These are phyloP conservation scores for Teratosphaeriaceae sp. DNA, from an alignment of 2,329 filamentous ascomycete species.

Conservation along the genomic window DNA sequence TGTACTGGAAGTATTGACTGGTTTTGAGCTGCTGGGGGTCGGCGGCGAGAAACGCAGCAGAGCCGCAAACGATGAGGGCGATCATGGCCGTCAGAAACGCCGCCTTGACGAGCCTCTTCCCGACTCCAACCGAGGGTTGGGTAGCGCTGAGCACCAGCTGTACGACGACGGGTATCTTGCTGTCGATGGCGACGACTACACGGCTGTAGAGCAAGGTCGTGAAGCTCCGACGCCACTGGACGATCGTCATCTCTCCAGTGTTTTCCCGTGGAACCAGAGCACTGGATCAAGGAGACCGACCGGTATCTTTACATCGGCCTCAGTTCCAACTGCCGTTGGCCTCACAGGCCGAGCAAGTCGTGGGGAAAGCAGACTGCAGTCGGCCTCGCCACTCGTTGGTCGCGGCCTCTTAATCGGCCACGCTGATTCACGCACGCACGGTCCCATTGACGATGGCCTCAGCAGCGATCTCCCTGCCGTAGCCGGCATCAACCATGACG, in stretches of 20 bases:
- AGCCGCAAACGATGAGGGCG: conserved; percentile 17
- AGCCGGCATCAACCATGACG: conserved; percentile 10
- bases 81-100: conserved; percentile 24
- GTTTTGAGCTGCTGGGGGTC: conserved; percentile 20
- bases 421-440: conserved; percentile 9
- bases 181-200: conserved; percentile 23
- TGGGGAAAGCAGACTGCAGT: conserved; percentile 48
- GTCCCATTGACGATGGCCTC: conserved; percentile 11
- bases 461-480: conserved; percentile 3
- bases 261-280: conserved; percentile 61
- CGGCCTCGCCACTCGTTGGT: conserved; percentile 55
- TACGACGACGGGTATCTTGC: conserved; percentile 15
- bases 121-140: conserved; percentile 27
- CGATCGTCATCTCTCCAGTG: conserved; percentile 47
- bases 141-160: conserved; percentile 21
- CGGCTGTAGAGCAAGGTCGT: conserved; percentile 62
- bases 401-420: no score
- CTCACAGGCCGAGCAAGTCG: conserved; percentile 33
- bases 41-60: conserved; percentile 22
- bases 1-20: conserved; percentile 45
- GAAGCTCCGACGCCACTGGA: conserved; percentile 61
- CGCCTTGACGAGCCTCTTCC: conserved; percentile 26
- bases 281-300: conserved; percentile 35
- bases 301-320: conserved; percentile 30
- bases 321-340: conserved; percentile 20